Conservation (phyloP, 2,329 filamentous ascomycete genomes). For the Macroventuria anomochaeta region DNA sequence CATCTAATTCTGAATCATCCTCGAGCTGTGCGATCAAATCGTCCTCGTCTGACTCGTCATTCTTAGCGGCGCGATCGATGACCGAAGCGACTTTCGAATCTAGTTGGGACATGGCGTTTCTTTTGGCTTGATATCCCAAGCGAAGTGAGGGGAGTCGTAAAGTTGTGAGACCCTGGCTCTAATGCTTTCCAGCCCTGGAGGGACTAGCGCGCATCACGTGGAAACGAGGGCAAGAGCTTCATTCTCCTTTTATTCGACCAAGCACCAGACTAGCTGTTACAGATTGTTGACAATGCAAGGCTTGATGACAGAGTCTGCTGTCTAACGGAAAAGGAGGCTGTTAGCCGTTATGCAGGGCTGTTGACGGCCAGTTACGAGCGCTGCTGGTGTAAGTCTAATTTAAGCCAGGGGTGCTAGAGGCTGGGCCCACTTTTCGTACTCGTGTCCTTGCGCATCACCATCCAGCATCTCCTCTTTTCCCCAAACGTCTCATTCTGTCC, state of each 20-base stretch:
- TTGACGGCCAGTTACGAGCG: conserved; percentile 18
- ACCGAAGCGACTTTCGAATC: conserved; percentile 60
- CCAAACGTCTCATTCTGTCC: conserved; percentile 25
- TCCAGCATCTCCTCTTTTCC: conserved; percentile 25
- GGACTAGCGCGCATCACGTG: conserved; percentile 20
- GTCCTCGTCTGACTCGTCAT: conserved; percentile 62
- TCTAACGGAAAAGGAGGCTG: conserved; percentile 13
- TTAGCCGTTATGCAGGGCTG: conserved; percentile 14
- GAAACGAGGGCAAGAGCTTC: neutral
- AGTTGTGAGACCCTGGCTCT: conserved; percentile 13
- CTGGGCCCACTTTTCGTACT: conserved; percentile 29
- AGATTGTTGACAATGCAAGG: neutral
- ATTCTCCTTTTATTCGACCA: neutral
- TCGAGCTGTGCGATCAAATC: conserved; percentile 66
- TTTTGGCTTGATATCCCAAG: conserved; percentile 14
- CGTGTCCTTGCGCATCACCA: conserved; percentile 38
- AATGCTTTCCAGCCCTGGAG: too few relatives aligned
- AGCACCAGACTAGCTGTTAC: neutral
- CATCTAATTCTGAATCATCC: conserved; percentile 60
- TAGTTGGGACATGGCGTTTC: conserved; percentile 53
- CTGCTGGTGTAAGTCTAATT: conserved; percentile 17
- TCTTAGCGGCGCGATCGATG: conserved; percentile 52
- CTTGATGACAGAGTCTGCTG: conserved; percentile 5
- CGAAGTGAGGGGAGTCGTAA: conserved; percentile 26
- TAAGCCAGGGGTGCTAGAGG: conserved; percentile 36